Evolutionary conservation across 1,284 basidiomycete species (phyloP).

Genomic region (Naganishia albida): DNA sequence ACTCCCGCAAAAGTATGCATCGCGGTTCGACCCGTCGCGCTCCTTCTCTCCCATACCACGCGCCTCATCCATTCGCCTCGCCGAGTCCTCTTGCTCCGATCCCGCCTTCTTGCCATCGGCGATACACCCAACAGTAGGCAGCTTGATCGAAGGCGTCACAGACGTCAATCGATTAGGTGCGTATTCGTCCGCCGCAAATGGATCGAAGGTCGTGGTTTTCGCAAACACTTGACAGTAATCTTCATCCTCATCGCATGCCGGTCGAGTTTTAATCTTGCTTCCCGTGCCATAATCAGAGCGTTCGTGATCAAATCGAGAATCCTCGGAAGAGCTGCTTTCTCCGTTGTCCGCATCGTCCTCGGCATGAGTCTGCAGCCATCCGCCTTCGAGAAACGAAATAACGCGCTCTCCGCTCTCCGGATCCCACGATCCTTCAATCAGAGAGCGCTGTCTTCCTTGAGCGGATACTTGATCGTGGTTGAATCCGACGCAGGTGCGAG

Average conservation of each 20-base stretch:
- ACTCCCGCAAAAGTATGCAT: conserved; percentile 10
- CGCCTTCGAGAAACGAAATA: neutral
- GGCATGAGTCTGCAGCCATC: neutral
- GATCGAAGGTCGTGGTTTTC: conserved; percentile 18
- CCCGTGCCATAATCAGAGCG: too few relatives aligned
- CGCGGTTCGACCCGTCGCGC: neutral
- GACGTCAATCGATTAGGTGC: neutral
- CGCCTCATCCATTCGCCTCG: conserved; percentile 7
- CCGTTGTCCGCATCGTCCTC: conserved; percentile 8
- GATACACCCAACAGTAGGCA: too few relatives aligned
- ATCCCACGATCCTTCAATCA: neutral
- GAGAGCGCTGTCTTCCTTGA: neutral
- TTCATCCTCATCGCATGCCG: neutral
- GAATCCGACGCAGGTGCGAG: too few relatives aligned
- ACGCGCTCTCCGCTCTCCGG: neutral
- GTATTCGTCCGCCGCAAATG: conserved; percentile 12
- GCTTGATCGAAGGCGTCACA: neutral
- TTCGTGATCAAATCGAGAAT: too few relatives aligned
- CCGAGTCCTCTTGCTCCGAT: conserved; percentile 1
- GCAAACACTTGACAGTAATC: conserved; percentile 15
- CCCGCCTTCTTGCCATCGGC: too few relatives aligned
- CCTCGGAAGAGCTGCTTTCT: neutral
- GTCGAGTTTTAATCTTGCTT: neutral
- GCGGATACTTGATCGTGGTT: too few relatives aligned
- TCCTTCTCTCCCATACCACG: neutral